Conservation (phyloP, 352 stramenopile species). For the Blastocystis sp. region DNA sequence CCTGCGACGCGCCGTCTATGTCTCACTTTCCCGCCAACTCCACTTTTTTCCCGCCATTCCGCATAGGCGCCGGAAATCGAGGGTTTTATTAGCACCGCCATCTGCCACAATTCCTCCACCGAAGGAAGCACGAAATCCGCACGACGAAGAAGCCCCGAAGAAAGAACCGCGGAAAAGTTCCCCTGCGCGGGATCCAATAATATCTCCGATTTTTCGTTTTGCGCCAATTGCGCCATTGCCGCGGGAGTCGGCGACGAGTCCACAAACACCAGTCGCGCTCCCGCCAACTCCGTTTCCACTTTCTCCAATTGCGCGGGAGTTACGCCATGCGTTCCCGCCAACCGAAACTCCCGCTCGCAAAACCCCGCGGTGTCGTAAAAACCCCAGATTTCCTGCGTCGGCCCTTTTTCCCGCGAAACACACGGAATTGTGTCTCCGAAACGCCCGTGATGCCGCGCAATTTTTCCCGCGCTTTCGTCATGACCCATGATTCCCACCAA, state of each 20-base stretch:
- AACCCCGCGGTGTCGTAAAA: background rate
- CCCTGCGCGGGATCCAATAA: background rate
- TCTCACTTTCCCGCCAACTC: background rate
- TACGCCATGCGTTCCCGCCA: background rate
- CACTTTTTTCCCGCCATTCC: background rate
- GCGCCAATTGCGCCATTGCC: background rate
- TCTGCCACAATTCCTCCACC: conserved; percentile 8
- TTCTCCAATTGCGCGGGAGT: background rate
- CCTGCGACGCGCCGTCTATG: background rate
- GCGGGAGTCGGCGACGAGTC: background rate
- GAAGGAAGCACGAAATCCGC: background rate
- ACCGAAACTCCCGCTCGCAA: conserved; percentile 1
- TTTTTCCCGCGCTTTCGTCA: background rate
- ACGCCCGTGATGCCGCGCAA: background rate
- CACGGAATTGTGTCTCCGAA: background rate
- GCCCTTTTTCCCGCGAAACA: background rate
- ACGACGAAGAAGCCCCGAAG: background rate
- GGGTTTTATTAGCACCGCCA: background rate
- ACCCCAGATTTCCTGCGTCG: background rate
- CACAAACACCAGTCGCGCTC: background rate
- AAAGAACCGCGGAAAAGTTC: background rate
- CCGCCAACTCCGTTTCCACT: background rate
- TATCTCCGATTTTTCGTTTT: background rate
- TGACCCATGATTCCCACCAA: conserved; percentile 8
- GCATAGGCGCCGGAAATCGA: background rate